Percentiles rank a stretch among this genome's conserved stretches.
phyloP scores from a whole-genome alignment of 139 green algal genomes.

The Yamagishiella unicocca region DNA sequence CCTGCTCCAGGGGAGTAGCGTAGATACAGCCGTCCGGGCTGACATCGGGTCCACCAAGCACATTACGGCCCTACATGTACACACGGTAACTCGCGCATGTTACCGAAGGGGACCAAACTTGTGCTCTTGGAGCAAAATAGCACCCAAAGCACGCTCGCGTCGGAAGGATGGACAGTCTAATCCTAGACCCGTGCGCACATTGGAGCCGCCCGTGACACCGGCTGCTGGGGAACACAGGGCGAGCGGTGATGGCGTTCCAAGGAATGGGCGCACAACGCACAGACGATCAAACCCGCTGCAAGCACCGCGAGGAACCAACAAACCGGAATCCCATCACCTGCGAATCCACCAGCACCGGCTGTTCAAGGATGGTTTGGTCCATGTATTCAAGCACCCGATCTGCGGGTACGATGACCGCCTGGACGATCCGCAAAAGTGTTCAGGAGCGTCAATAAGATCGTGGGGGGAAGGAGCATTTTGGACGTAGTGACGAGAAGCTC shows the following conservation, averaged over 20 bases:
- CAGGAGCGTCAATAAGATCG: neutral
- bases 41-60: conserved; percentile 19
- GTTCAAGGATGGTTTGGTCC: neutral
- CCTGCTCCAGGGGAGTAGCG: conserved; percentile 15
- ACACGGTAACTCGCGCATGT: neutral
- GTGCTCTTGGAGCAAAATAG: neutral
- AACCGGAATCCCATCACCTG: too few relatives aligned
- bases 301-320: too few relatives aligned
- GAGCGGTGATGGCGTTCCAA: neutral
- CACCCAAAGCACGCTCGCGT: neutral
- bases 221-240: neutral
- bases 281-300: too few relatives aligned
- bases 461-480: neutral
- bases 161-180: neutral
- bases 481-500: neutral
- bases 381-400: neutral
- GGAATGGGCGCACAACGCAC: too few relatives aligned
- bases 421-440: neutral
- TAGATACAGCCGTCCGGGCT: conserved; percentile 27
- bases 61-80: neutral
- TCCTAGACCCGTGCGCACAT: neutral
- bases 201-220: too few relatives aligned
- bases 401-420: conserved; percentile 18
- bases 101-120: neutral
- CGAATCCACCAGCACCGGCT: neutral